A percentile compares a stretch with the other conserved stretches of the same genome.
These are phyloP conservation scores for Umbilicus rupestris DNA, from an alignment of 164 flowering plant genomes.

Conservation along the genomic window DNA sequence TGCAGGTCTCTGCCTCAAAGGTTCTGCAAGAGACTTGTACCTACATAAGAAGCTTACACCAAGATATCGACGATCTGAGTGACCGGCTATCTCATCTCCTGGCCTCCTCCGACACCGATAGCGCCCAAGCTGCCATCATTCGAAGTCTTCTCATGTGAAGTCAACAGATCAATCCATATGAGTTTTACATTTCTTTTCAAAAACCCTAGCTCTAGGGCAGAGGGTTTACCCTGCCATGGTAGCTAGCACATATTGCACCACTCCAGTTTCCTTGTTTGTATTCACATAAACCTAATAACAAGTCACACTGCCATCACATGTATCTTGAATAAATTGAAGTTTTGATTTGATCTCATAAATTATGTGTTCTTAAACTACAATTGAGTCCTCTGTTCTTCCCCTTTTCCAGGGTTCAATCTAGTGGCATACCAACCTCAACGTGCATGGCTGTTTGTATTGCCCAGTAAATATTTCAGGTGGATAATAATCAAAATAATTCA, in stretches of 20 bases:
- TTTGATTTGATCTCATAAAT: neutral
- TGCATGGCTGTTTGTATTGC: too few relatives aligned
- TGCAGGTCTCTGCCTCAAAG: slow-evolving; percentile 64
- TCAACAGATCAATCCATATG: too few relatives aligned
- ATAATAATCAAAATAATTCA: too few relatives aligned
- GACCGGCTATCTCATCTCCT: slow-evolving; percentile 64
- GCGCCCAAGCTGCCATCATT: slow-evolving; percentile 72
- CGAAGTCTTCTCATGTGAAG: slow-evolving; percentile 61
- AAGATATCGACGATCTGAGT: slow-evolving; percentile 76
- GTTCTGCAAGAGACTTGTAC: slow-evolving; percentile 84
- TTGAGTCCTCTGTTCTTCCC: neutral
- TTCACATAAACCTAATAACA: neutral
- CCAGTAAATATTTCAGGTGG: too few relatives aligned
- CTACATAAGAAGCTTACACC: slow-evolving; percentile 63
- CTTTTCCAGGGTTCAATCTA: neutral
- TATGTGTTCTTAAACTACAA: too few relatives aligned
- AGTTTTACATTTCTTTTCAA: neutral
- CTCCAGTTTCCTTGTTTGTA: neutral
- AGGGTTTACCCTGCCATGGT: too few relatives aligned
- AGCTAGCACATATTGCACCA: neutral
- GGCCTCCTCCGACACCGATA: slow-evolving; percentile 42
- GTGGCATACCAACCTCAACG: too few relatives aligned
- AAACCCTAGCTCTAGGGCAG: neutral
- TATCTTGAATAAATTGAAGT: neutral
- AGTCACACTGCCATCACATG: neutral